Percentiles rank a stretch among this genome's conserved stretches.
Conservation (phyloP, 805 yeast species). For the Barnettozyma populi region DNA sequence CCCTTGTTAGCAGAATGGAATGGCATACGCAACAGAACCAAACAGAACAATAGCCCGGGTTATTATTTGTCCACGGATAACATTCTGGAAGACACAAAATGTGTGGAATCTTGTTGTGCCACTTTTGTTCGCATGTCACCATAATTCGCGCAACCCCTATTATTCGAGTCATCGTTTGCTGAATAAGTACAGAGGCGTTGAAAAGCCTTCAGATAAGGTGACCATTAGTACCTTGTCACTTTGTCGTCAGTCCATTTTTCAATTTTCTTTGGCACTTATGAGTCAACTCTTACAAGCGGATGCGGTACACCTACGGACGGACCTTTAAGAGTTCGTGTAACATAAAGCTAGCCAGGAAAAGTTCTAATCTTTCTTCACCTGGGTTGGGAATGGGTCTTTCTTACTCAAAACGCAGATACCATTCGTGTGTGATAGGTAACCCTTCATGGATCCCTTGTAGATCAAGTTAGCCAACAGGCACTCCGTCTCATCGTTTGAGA, state of each 20-base stretch:
- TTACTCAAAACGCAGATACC: constrained; percentile 72
- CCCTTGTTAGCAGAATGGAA: not conserved
- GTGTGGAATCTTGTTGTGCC: not conserved
- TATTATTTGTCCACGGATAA: not conserved
- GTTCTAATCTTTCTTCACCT: constrained; percentile 12
- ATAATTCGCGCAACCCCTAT: too few species aligned
- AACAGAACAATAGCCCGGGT: not conserved
- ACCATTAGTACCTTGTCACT: too few species aligned
- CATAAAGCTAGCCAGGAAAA: not conserved
- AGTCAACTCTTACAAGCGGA: too few species aligned
- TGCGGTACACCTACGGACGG: too few species aligned
- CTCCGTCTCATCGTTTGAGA: constrained; percentile 50
- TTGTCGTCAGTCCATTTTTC: too few species aligned
- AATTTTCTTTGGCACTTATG: too few species aligned
- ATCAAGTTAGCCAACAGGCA: constrained; percentile 65
- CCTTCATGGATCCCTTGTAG: constrained; percentile 56
- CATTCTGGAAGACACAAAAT: not conserved
- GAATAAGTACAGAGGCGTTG: too few species aligned
- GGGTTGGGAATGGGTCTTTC: constrained; percentile 62
- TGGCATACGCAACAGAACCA: not conserved
- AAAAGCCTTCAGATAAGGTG: too few species aligned
- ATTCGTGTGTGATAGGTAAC: constrained; percentile 75
- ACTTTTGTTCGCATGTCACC: too few species aligned
- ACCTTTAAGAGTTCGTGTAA: not conserved
- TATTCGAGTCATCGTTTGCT: too few species aligned